Evolutionary conservation across 1,139 yeast genomes (phyloP).

Genomic region (Candida labiduridarum): DNA sequence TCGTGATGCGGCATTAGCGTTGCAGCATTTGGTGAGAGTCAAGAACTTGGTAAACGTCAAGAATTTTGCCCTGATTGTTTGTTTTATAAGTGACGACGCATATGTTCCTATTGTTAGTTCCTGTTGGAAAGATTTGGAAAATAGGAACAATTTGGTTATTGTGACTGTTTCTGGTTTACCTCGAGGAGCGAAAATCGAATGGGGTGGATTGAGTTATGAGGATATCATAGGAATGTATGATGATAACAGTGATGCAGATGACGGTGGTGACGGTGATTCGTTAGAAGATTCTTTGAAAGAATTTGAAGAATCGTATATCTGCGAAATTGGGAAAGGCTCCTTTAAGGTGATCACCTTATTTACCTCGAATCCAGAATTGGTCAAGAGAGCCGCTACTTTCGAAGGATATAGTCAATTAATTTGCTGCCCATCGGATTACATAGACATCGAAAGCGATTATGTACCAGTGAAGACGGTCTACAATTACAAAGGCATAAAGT

Average conservation of each 20-base stretch:
- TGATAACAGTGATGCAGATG: constrained; percentile 36
- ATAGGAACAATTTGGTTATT: constrained; percentile 42
- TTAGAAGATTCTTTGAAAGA: not conserved
- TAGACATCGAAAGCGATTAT: constrained; percentile 19
- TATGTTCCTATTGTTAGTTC: constrained; percentile 29
- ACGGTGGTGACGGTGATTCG: constrained; percentile 3
- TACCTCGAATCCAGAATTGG: constrained; percentile 19
- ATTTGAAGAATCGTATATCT: constrained; percentile 15
- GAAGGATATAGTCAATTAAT: constrained; percentile 14
- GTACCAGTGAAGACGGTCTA: constrained; percentile 29
- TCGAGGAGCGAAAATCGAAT: constrained; percentile 69
- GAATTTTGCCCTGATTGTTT: constrained; percentile 49
- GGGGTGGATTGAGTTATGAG: constrained; percentile 66
- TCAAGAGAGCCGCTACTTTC: constrained; percentile 9
- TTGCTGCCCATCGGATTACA: constrained; percentile 6
- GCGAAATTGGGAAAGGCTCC: constrained; percentile 16
- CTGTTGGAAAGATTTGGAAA: constrained; percentile 19
- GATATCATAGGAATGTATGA: constrained; percentile 39
- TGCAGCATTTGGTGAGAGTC: constrained; percentile 76
- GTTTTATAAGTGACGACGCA: constrained; percentile 48
- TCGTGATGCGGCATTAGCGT: constrained; percentile 51
- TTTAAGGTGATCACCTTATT: constrained; percentile 16
- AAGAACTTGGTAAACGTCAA: constrained; percentile 53
- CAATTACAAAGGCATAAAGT: constrained; percentile 22
- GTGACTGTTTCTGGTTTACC: constrained; percentile 70